Evolutionary conservation across 257 asterid genomes (phyloP), one percentile per base, ranked within the genome.

Genomic region (Ilex asprella): DNA sequence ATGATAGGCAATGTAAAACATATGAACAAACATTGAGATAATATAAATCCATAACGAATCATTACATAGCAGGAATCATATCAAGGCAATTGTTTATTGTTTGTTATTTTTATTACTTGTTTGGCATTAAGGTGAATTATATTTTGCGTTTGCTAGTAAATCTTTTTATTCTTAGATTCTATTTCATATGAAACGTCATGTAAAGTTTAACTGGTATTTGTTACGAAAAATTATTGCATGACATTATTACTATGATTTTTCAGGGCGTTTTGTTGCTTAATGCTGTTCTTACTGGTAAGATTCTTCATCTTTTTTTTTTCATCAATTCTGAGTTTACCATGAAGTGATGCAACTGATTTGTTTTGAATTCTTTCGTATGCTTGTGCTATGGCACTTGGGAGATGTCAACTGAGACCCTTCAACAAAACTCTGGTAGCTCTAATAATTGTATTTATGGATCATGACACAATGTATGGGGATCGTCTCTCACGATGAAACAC

Each of bases 181-280:
- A 65, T 55, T 30, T 39, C 49, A 52, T 60, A n/a, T 69, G 58
- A 30, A 21, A 56, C 35, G 11, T 63, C 8, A 35, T 35, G 41
- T 35, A 35, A 35, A 35, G 41, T 35, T 4, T 35, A 4, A 35
- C 41, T 3, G 54, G 50, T 55, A 61, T 66, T 55, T 66, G 32
- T 44, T 14, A 51, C 27, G 1, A 54, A 52, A 29, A 72, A 61
- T 65, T 62, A 73, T 65, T 56, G 27, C 35, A 51, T 70, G 56
- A 32, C 68, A 62, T 65, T 70, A 39, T 61, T 74, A 50, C 21
- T 35, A 12, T 67, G 11, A 64, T 61, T 69, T 67, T 75, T 55
- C 67, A 88, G 97, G 99, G 99, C 32, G 94, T 93, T 82, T 84
- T 93, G 64, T 79, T 93, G 74, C 89, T 93, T 61, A 93, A 89